phyloP scores from a whole-genome alignment of 306 rosid species.

The Cucurbita moschata region DNA sequence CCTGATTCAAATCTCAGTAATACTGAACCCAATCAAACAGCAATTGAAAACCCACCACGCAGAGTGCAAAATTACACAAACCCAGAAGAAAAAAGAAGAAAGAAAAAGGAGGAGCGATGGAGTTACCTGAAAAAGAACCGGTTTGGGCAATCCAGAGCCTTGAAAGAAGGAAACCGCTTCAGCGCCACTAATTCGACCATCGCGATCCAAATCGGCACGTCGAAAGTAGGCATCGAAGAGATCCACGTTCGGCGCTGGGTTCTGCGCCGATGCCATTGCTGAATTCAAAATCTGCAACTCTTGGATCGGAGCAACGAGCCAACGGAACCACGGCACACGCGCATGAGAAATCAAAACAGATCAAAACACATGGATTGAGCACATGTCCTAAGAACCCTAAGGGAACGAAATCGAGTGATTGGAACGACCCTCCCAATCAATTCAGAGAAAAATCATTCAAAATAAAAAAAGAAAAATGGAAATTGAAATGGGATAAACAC shows the following conservation, averaged over 20 bases:
- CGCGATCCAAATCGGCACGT: slow-evolving; percentile 94
- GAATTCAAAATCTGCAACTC: slow-evolving; percentile 23
- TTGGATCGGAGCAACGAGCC: slow-evolving; percentile 38
- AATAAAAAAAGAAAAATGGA: no score
- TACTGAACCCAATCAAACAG: background rate
- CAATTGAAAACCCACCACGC: background rate
- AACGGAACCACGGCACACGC: background rate
- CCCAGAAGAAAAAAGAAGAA: background rate
- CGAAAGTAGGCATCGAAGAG: slow-evolving; percentile 91
- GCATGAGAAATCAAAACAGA: background rate
- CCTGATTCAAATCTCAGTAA: background rate
- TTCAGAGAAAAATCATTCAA: background rate
- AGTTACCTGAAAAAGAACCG: slow-evolving; percentile 80
- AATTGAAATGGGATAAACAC: background rate
- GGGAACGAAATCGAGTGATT: background rate
- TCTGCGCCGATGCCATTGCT: slow-evolving; percentile 55
- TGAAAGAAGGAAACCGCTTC: slow-evolving; percentile 95
- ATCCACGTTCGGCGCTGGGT: slow-evolving; percentile 65
- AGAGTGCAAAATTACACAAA: background rate
- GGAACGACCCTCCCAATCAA: background rate
- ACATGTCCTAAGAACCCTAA: slow-evolving; percentile 14
- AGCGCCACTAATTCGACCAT: slow-evolving; percentile 83
- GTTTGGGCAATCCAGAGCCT: slow-evolving; percentile 75
- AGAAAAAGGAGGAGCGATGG: background rate
- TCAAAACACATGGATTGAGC: background rate